Base-by-base conservation (phyloP, 176 grass and related monocot species). In the Paspalum vaginatum region DNA sequence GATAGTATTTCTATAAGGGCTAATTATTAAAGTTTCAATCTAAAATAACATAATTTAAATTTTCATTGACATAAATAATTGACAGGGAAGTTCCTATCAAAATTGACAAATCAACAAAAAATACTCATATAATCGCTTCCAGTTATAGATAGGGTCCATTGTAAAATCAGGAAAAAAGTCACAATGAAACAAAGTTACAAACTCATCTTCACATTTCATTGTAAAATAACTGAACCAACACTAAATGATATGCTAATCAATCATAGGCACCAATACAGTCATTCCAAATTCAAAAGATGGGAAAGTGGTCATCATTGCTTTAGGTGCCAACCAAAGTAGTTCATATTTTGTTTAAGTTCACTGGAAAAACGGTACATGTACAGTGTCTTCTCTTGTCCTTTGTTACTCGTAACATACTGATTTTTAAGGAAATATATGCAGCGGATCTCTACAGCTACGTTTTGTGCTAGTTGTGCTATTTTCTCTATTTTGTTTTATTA, bases 321-420 rank as follows among this genome's bases (percentile, higher is more conserved):
- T 52, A 72, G 68, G 47, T 72, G 68, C 48, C 47, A 72, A 72
- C 68, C 14, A 52, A 51, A 51, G 68, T 72, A 37, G 68, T 72
- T 72, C 24, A 32, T 32, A 37, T 62, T 15, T 15, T 62, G 59
- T 39, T 63, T 14, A 15, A 63, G 27, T 17, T 8, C 7, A 70
- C n/a, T 11, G 57, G 5, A 25, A 25, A 45, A 21, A 39, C 25
- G 11, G 11, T 6, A 24, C 5, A 14, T 46, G n/a, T 22, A 20
- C 46, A 46, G 6, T 3, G 49, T 50, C 6, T 50, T 50, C 16
- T 25, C 7, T 22, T 49, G 45, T 70, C 22, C 24, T 1, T 22
- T 50, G 27, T 27, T 32, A 25, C 46, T 10, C 24, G 17, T 46
- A 26, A 45, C 25, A 48, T 24, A 47, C 47, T 11, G 59, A 7